Evolutionary conservation across 108 stramenopile genomes (phyloP), one percentile per base, ranked within the genome.

Genomic region (Discostella stelligeroides): DNA sequence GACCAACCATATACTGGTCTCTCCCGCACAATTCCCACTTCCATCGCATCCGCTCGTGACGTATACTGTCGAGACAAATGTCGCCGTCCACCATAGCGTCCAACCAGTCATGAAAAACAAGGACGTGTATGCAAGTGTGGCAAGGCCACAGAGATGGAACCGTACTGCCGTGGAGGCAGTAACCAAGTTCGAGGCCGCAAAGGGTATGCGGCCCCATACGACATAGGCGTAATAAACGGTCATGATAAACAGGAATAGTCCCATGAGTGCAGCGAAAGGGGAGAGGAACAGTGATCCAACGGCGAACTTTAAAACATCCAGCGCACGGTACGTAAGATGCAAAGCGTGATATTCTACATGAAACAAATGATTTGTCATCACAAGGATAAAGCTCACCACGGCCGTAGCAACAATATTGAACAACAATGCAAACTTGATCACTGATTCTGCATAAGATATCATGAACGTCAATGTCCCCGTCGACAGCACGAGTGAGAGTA

Each of bases 181-280:
- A 13, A 81, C 71, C 18, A 95, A 59, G 42, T 87, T 95, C 0
- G 80, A 58, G 6, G 94, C 88, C 0, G 94, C 90, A 68, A 89
- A 95, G 2, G 94, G 91, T 37, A 95, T 88, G 11, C 88, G 70
- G 9, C 40, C 63, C 90, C 94, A 91, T 0, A 91, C 87, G 15
- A 69, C 57, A 57, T 73, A 88, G 13, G 85, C 81, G 60, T 89
- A 95, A 25, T 73, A 92, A 0, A 54, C 68, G 18, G 68, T 71
- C 18, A 82, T 24, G 4, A 58, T 54, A 15, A 66, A 68, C 7
- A 89, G 62, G 45, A 86, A 15, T 10, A 83, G 51, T 8, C 81
- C 83, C 20, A 85, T 66, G 2, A 84, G 37, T 46, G 60, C 62
- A 48, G 82, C 64, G 37, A 90, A 59, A 7, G 80, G 79, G 28